A percentile compares a stretch with the other conserved stretches of the same genome.
phyloP scores from a whole-genome alignment of 345 rosid species.

The Hirschfeldia incana region DNA sequence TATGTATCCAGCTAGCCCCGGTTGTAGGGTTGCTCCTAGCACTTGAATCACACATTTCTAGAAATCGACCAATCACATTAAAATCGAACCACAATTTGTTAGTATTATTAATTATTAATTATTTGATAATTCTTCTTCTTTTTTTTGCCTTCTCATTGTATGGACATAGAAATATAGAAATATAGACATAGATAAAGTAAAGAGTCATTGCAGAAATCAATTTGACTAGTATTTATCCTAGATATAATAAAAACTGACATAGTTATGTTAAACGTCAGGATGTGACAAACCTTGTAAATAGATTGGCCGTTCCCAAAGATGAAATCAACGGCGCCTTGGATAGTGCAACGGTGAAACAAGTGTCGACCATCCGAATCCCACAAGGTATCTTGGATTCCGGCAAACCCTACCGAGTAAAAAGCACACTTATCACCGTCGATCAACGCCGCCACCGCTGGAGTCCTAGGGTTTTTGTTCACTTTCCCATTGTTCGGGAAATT shows the following conservation, averaged over 20 bases:
- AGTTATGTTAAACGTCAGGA: not conserved
- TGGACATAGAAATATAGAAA: not conserved
- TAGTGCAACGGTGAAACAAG: constrained; percentile 59
- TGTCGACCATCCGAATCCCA: constrained; percentile 78
- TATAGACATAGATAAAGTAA: not conserved
- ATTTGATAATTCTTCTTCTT: not conserved
- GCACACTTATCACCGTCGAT: constrained; percentile 62
- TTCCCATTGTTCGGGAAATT: constrained; percentile 43
- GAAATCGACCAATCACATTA: not conserved
- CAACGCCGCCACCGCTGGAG: constrained; percentile 68
- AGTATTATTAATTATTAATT: not conserved
- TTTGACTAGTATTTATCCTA: not conserved
- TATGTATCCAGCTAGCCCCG: constrained; percentile 42
- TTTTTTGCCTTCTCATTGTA: not conserved
- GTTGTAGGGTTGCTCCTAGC: constrained; percentile 40
- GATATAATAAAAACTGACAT: not conserved
- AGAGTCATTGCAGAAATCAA: not conserved
- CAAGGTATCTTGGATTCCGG: constrained; percentile 73
- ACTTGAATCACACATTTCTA: constrained; percentile 56
- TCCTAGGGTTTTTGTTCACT: constrained; percentile 39
- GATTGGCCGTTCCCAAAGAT: constrained; percentile 82
- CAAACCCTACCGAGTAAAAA: constrained; percentile 62
- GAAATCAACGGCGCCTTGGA: constrained; percentile 84
- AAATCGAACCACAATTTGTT: not conserved
- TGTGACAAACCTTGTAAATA: constrained; percentile 57